Base-by-base conservation (phyloP, 2,329 filamentous ascomycete genomes). In the Trichoderma sp. region DNA sequence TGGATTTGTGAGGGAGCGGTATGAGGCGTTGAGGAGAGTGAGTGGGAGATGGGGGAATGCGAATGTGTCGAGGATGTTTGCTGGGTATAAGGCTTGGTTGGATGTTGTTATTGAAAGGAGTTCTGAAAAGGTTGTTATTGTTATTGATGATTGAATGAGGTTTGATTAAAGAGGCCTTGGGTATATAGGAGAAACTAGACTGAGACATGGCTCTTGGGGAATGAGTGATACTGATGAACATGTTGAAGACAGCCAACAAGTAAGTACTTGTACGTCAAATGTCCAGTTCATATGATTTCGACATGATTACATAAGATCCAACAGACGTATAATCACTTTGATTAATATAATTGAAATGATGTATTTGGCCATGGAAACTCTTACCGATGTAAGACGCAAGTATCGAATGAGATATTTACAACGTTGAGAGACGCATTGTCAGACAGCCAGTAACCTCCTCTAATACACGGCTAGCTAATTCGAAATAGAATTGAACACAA, bases 31-130 rank as follows among this genome's bases (percentile, higher is more conserved):
- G 71, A 72, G 71, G 67, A 30, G 7, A 2, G 51, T 62, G 1
- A 71, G 71, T 61, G 61, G 56, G 26, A 60, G 30, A 57, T 66
- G 62, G 64, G 26, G 28, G 6, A 34, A 56, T 43, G n/a, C 63
- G 11, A 28, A 6, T 12, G 7, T 63, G 14, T 72, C 71, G 51
- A 61, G 47, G 21, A 47, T 72, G 67, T 72, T 72, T 71, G 53
- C 67, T 36, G 71, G 67, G 9, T 71, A 72, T 24, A 62, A 39
- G 51, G 71, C 67, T 3, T 72, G 71, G 71, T 14, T 72, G 34
- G 71, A 71, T 56, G 68, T 18, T 26, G 36, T 72, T 6, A 26
- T 72, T 61, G 51, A 71, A 9, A 21, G 26, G 4, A 3, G 43
- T 18, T 28, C 5, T 36, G 39, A 18, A 12, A 14, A 8, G 9